Percentiles rank a stretch among this genome's conserved stretches.
phyloP scores from a whole-genome alignment of 169 alveolate genomes.

The Pseudocohnilembus persalinus region DNA sequence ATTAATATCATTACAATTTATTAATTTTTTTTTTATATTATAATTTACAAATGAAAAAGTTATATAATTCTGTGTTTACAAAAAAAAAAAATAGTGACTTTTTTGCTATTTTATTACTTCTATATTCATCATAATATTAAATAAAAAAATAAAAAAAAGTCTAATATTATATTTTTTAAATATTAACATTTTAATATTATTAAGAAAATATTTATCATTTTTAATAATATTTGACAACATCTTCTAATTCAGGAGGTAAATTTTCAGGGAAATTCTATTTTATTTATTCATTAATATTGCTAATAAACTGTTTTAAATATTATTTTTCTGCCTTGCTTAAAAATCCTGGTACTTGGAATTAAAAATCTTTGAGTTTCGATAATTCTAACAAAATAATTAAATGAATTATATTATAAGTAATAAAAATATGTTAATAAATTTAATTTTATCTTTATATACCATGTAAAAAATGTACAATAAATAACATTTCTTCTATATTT shows the following conservation, averaged over 20 bases:
- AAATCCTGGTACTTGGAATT: slow-evolving; percentile 3
- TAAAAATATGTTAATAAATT: background rate
- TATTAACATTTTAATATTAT: too few relatives aligned
- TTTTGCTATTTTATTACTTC: background rate
- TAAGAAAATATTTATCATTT: too few relatives aligned
- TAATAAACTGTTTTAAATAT: too few relatives aligned
- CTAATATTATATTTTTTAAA: too few relatives aligned
- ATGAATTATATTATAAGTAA: background rate
- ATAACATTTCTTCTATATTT: background rate
- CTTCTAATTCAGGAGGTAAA: background rate
- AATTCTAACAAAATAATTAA: background rate
- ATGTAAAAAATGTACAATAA: slow-evolving; percentile 3
- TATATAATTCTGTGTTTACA: background rate
- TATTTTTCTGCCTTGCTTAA: slow-evolving; percentile 13
- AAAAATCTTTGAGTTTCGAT: slow-evolving; percentile 11
- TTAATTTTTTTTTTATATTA: too few relatives aligned
- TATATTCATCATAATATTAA: too few relatives aligned
- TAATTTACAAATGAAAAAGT: background rate
- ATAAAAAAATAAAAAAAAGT: background rate
- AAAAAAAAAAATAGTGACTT: background rate
- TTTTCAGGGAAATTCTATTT: background rate
- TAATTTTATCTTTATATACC: background rate
- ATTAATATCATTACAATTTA: too few relatives aligned
- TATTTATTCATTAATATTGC: background rate
- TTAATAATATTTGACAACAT: background rate